Evolutionary conservation across 495 filamentous ascomycete genomes (phyloP), one percentile per base, ranked within the genome.

Genomic region (Tuber borchii): DNA sequence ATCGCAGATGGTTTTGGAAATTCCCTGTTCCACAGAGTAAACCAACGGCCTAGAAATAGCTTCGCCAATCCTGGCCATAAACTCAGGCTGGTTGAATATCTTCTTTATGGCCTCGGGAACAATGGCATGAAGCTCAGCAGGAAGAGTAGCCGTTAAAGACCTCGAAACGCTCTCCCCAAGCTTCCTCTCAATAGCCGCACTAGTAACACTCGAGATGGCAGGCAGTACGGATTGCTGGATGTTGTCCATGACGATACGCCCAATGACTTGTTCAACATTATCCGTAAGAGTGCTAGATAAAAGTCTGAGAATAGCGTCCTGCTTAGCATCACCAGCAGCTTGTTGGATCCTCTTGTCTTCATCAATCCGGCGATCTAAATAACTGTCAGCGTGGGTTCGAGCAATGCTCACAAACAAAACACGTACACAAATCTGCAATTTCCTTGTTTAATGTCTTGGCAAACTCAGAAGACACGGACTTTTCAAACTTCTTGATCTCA

Each of bases 241-340:
- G 82, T 88, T 90, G 65, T 85, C 84, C 40, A 86, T 87, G 72
- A 97, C 88, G 74, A 96, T 91, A 42, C 88, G 88, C 40, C 88
- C 85, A 45, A 97, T 87, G 39, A 90, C 91, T 79, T 90, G 88
- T 83, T 97, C 93, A 43, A 96, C 92, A 77, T 97, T 98, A 69
- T 95, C 91, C 31, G 93, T 92, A 31, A 99, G 86, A 19, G 95
- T 95, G 72, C 88, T 90, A 1, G 93, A 95, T 14, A 99, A 92
- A 68, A 97, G 87, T 34, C 93, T 91, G 72, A 99, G 87, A 45
- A 99, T 86, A 75, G 91, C 90, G 73, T 94, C 91, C 77, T 93
- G 91, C 76, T 90, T 90, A n/a, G 90, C 88, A 48, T 85, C 85
- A 10, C 79, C 88, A 42, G 90, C 87, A 72, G 89, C 89, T 83